These are phyloP conservation scores for Phoenix roebelenii DNA, from an alignment of 176 grass and related monocot genomes.

Conservation along the genomic window DNA sequence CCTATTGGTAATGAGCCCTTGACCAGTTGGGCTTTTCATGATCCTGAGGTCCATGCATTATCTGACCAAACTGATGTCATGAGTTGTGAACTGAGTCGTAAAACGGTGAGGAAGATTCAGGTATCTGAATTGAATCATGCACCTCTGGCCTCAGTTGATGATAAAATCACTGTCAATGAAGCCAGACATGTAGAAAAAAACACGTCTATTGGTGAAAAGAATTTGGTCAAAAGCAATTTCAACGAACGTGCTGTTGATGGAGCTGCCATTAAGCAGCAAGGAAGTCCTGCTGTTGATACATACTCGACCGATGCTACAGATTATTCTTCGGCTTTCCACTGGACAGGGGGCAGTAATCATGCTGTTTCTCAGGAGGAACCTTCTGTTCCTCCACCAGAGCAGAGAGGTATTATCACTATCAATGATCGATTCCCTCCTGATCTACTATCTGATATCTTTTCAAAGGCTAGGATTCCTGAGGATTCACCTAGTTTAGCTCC, in stretches of 20 bases:
- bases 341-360: constrained; percentile 11
- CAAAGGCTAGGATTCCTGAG: constrained; percentile 53
- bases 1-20: constrained; percentile 3
- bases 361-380: constrained; percentile 36
- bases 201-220: constrained; percentile 23
- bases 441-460: constrained; percentile 89
- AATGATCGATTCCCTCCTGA: constrained; percentile 65
- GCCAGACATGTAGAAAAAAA: constrained; percentile 28
- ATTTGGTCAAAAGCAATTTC: constrained; percentile 28
- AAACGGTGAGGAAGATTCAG: constrained; percentile 3
- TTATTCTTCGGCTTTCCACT: constrained; percentile 21
- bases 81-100: neutral
- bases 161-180: constrained; percentile 19
- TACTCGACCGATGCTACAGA: constrained; percentile 19
- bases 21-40: neutral
- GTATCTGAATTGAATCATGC: neutral
- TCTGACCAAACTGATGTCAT: constrained; percentile 16
- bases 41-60: neutral
- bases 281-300: constrained; percentile 16
- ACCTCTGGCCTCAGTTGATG: constrained; percentile 2
- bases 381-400: constrained; percentile 25
- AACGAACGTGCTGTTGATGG: constrained; percentile 24
- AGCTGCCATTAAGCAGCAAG: constrained; percentile 22
- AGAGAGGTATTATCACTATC: constrained; percentile 40
- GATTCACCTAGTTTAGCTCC: constrained; percentile 45